Evolutionary conservation across 148 eudicot genomes (phyloP), one percentile per base, ranked within the genome.

Genomic region (Vaccinium darrowii): DNA sequence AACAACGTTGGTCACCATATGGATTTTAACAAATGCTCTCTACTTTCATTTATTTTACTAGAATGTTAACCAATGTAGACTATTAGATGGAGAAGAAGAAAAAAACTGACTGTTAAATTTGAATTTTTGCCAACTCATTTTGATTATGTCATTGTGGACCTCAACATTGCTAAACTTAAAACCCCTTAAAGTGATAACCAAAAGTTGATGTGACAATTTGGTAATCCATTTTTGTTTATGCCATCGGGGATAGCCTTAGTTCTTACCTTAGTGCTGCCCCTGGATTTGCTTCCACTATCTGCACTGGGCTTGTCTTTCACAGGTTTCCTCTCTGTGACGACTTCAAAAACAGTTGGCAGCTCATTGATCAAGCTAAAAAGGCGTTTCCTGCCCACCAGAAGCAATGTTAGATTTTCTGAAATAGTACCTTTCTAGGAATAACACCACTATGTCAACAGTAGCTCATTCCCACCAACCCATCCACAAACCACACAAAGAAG

Each of bases 301-400:
- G 93, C 93, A 88, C 91, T 90, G 79, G 93, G 94, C 91, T 92
- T 94, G 84, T 92, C 97, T 84, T 95, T 92, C 36, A 86, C 85
- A 49, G 94, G 88, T 85, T 92, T 91, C 90, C 90, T 92, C 75
- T 91, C 94, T 30, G 92, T 84, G 82, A 95, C 91, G 67, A 92
- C 93, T 88, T 93, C 96, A 84, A 91, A 95, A 58, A 92, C 94
- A 69, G 96, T 95, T 39, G 95, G 96, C 74, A 91, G 88, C 80
- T 95, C 95, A 88, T 95, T 95, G 74, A 95, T 92, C 92, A 92
- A 65, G 91, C 93, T 89, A 87, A 93, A 95, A 51, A 95, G 88
- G 30, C 91, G 96, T 92, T 95, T 95, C 95, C 96, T 95, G 92
- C 52, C 58, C 87, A 85, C 25, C 74, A 73, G 81, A 67, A 83